phyloP scores from a whole-genome alignment of 2,329 filamentous ascomycete genomes.

The Pseudopyricularia cyperi region DNA sequence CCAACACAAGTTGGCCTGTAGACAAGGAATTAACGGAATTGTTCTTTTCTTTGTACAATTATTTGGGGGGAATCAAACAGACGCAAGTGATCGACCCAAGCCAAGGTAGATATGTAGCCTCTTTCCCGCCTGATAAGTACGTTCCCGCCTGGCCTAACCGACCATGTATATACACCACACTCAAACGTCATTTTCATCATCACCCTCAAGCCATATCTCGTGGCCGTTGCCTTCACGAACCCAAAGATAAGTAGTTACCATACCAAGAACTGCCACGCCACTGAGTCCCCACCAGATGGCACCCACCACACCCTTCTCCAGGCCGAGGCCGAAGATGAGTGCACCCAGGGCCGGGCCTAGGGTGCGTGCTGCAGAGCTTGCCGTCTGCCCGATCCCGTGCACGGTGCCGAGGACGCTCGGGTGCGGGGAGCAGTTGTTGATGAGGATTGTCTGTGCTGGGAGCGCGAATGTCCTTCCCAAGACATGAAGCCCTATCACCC shows the following conservation, averaged over 20 bases:
- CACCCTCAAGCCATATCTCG: constrained; percentile 51
- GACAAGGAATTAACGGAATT: not conserved
- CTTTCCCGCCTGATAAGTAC: too few species aligned
- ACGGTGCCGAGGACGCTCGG: constrained; percentile 45
- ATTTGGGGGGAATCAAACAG: too few species aligned
- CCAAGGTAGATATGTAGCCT: too few species aligned
- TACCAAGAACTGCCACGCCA: constrained; percentile 32
- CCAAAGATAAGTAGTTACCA: constrained; percentile 34
- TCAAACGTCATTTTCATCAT: constrained; percentile 27
- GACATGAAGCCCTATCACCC: constrained; percentile 55
- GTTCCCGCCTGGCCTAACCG: too few species aligned
- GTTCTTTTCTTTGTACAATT: too few species aligned
- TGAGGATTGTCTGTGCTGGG: constrained; percentile 43
- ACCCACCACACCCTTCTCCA: constrained; percentile 43
- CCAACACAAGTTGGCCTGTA: too few species aligned
- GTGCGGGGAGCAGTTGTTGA: constrained; percentile 48
- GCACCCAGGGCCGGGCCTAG: constrained; percentile 48
- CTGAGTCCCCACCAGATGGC: constrained; percentile 44
- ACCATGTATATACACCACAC: too few species aligned
- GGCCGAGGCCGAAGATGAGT: constrained; percentile 44
- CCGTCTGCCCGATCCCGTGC: constrained; percentile 43
- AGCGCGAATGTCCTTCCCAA: constrained; percentile 57
- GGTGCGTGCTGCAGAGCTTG: constrained; percentile 43
- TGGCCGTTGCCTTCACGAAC: constrained; percentile 51
- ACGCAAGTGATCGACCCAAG: too few species aligned